Evolutionary conservation across 176 grass and related monocot genomes (phyloP), one percentile per base, ranked within the genome.

Genomic region (Neostapfia colusana): DNA sequence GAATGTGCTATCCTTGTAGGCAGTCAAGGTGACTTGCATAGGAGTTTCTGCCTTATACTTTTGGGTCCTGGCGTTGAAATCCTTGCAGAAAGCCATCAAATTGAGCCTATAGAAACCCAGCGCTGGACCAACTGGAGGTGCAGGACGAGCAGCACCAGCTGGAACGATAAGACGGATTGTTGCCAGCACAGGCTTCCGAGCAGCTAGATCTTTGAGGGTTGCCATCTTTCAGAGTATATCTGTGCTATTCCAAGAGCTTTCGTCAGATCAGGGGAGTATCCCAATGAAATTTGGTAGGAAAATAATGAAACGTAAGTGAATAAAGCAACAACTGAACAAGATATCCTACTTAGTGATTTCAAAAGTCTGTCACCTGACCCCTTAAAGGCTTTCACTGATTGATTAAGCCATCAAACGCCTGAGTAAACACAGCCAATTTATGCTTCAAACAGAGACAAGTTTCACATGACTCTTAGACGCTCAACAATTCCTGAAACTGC

Each of bases 21-120:
- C 91, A 4, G 91, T 97, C 40, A 97, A 69, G 9, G 79, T 92
- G 34, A 93, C 91, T 7, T 92, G 86, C 89, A 93, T 97, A 42
- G 95, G 91, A 67, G 86, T 93, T 63, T 98, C 95, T 59, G 89
- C 89, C 64, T 92, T 98, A 41, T 98, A 92, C 66, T 98, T 92
- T n/a, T 92, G 95, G 34, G 95, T 93, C 74, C 95, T 88, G 12
- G 91, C 91, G 42, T 93, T 98, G 89, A 98, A 98, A 82, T 98
- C 91, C 72, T 98, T 98, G 82, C 91, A 98, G 69, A 98, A 98
- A 11, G 89, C 95, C 95, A 98, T 93, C 59, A 98, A 84, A 65
- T 90, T 94, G 43, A 98, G 84, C 72, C 91, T 85, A 59, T 98
- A 92, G 51, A 83, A 86, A 42, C 95, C 95, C 24, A 98, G 76